phyloP scores from a whole-genome alignment of 805 yeast genomes.

The Kluyveromyces aestuarii region DNA sequence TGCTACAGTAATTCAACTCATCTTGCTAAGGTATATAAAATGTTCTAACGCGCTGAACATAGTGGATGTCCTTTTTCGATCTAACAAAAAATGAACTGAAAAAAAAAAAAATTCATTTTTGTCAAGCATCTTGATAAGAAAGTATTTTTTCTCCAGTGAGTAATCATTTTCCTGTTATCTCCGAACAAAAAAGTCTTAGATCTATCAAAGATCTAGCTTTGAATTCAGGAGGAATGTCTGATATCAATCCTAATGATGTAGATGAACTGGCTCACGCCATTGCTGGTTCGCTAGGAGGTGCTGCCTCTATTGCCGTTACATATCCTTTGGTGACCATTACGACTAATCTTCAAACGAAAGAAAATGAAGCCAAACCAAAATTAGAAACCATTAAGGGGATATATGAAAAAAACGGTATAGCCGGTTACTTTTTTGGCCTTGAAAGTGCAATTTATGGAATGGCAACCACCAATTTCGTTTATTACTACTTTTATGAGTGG shows the following conservation, averaged over 20 bases:
- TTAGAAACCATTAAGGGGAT: constrained; percentile 38
- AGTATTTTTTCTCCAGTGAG: too few relatives aligned
- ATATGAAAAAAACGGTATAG: constrained; percentile 48
- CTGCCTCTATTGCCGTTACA: constrained; percentile 75
- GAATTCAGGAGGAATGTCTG: constrained; percentile 6
- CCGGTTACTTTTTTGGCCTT: constrained; percentile 74
- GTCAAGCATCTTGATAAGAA: too few relatives aligned
- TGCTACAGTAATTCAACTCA: too few relatives aligned
- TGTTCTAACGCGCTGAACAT: too few relatives aligned
- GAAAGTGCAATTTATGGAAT: constrained; percentile 85
- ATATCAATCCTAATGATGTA: constrained; percentile 24
- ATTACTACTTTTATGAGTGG: constrained; percentile 84
- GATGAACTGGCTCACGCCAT: constrained; percentile 68
- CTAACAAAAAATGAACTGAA: too few relatives aligned
- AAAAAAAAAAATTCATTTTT: too few relatives aligned
- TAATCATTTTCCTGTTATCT: neutral
- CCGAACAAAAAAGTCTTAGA: neutral
- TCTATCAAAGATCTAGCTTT: neutral
- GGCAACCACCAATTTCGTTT: constrained; percentile 76
- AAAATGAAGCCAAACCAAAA: constrained; percentile 11
- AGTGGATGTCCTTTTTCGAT: too few relatives aligned
- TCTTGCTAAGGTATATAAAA: too few relatives aligned
- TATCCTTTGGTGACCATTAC: constrained; percentile 84
- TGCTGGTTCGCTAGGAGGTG: constrained; percentile 92
- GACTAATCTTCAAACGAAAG: constrained; percentile 66